A percentile compares a stretch with the other conserved stretches of the same genome.
Conservation (phyloP, 1,284 basidiomycete species). For the Fomitopsis palustris region DNA sequence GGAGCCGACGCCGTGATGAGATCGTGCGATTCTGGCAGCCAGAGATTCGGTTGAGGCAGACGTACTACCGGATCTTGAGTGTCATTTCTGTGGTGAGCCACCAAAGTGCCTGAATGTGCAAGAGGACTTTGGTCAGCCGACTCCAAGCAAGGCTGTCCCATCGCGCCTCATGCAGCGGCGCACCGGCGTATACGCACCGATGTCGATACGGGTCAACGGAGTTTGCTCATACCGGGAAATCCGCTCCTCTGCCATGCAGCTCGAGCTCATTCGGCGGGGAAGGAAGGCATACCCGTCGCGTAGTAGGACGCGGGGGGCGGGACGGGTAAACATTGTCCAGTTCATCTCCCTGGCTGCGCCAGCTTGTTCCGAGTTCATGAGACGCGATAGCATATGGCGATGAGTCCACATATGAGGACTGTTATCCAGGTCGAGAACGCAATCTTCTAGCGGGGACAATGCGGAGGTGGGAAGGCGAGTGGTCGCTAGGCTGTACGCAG, state of each 20-base stretch:
- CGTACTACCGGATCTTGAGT: slow-evolving; percentile 1
- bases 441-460: neutral
- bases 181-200: neutral
- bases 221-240: neutral
- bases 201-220: neutral
- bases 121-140: slow-evolving; percentile 8
- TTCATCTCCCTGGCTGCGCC: neutral
- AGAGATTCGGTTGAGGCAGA: neutral
- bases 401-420: neutral
- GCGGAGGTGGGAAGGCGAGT: neutral
- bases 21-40: neutral
- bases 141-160: neutral
- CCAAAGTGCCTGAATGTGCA: slow-evolving; percentile 1
- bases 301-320: neutral
- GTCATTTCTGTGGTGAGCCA: neutral
- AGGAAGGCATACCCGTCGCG: neutral
- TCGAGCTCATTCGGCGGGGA: neutral
- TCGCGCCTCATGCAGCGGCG: neutral
- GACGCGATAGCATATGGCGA: neutral
- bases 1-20: neutral
- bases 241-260: slow-evolving; percentile 7
- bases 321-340: neutral
- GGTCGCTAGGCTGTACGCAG: neutral
- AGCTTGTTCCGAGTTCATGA: slow-evolving; percentile 1
- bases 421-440: neutral